Evolutionary conservation across 192 early-diverging fungal genomes (phyloP), one percentile per base, ranked within the genome.

Genomic region (Backusella circina): DNA sequence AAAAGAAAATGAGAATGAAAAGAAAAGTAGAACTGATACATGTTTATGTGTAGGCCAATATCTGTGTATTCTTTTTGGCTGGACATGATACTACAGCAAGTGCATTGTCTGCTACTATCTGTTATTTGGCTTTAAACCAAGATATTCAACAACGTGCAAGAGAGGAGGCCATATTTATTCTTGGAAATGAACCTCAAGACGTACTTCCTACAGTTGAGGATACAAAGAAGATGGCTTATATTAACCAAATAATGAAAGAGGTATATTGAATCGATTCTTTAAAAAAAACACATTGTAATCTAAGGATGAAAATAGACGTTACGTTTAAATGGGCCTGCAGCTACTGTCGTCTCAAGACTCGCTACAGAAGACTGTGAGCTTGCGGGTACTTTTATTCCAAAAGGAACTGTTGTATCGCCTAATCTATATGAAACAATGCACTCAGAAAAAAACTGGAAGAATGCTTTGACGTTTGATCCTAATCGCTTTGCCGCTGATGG

Each of bases 51-150:
- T 41, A 41, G 39, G 39, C 39, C 3, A 41, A 41, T 41, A 41
- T 47, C 0, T n/a, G 44, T n/a, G 44, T 47, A 16, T 47, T 47
- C 18, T 47, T 47, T 47, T 47, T 47, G 6, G 44, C 44, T n/a
- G 44, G 86, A 50, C 83, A 87, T 39, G 87, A 89, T 66, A 89
- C 86, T 35, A 89, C 87, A 2, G 87, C 88, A 38, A 86, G 85
- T 64, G 79, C 87, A 61, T 80, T 91, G 47, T 77, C 86, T 3
- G 78, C 79, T 39, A 39, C 83, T 32, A 75, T 88, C 41, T 83
- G 82, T 51, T 81, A 83, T 68, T 80, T 90, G 31, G 88, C 88
- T 12, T 74, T 71, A 33, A 77, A 88, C 16, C 71, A 66, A 61
- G 71, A 88, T 10, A 83, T 89, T 44, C 89, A 91, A 80, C 54